phyloP scores from a whole-genome alignment of 2,329 filamentous ascomycete genomes.

The Aspergillus caelatus region DNA sequence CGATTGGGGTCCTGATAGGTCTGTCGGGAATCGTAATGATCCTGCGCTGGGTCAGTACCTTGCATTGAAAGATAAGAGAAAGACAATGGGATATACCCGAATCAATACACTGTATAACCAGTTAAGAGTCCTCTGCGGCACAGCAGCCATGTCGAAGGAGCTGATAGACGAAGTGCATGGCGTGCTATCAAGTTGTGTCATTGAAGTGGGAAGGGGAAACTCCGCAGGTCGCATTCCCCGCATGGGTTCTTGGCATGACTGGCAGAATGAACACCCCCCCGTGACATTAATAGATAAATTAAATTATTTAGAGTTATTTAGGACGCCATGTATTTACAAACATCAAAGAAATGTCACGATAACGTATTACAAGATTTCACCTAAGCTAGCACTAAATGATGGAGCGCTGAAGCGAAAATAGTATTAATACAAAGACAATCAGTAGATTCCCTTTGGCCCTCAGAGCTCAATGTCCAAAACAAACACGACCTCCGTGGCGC shows the following conservation, averaged over 20 bases:
- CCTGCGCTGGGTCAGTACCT: slow-evolving; percentile 22
- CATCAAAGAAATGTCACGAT: neutral
- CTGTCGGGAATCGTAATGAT: slow-evolving; percentile 55
- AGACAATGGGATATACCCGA: slow-evolving; percentile 55
- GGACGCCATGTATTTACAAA: neutral
- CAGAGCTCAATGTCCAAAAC: no score
- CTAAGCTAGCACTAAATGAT: neutral
- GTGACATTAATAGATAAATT: neutral
- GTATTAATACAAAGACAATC: neutral
- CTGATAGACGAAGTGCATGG: slow-evolving; percentile 6
- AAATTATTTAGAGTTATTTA: neutral
- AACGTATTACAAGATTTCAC: neutral
- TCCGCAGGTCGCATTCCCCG: slow-evolving; percentile 18
- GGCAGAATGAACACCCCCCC: neutral
- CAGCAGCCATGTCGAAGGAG: slow-evolving; percentile 57
- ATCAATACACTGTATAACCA: slow-evolving; percentile 94
- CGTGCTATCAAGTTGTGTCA: neutral
- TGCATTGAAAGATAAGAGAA: neutral
- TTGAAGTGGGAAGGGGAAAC: neutral
- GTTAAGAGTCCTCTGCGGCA: slow-evolving; percentile 87
- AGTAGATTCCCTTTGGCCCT: no score
- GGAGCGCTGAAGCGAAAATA: neutral
- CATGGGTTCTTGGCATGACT: slow-evolving; percentile 9
- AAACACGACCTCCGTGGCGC: no score
- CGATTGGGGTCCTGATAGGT: slow-evolving; percentile 93